Conservation (phyloP, 2,329 filamentous ascomycete genomes). For the Trichoderma asperellum region DNA sequence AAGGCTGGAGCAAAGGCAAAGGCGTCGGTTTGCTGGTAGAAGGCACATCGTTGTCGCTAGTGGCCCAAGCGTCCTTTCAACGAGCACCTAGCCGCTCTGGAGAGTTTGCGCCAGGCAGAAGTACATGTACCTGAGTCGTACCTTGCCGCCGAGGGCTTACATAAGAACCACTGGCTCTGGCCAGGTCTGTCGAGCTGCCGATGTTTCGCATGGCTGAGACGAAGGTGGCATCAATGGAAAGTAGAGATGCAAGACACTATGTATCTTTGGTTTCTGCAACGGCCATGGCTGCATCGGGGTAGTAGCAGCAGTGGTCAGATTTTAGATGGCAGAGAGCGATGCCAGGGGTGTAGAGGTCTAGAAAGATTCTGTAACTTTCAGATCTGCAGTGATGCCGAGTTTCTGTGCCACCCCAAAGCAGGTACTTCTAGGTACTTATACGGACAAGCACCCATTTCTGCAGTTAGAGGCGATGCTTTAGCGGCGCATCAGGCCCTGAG, state of each 20-base stretch:
- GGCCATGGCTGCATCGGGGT: background rate
- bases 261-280: background rate
- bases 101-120: background rate
- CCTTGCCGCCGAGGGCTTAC: background rate
- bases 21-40: constrained; percentile 15
- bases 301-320: background rate
- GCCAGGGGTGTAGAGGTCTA: background rate
- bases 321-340: background rate
- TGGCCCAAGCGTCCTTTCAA: constrained; percentile 13
- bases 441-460: background rate
- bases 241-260: background rate
- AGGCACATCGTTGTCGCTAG: constrained; percentile 4
- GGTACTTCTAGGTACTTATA: background rate
- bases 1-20: constrained; percentile 14
- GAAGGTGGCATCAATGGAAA: background rate
- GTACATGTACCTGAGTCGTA: background rate
- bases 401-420: constrained; percentile 5
- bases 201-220: background rate
- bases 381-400: constrained; percentile 1
- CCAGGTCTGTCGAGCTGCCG: background rate
- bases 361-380: background rate
- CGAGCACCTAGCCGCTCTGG: background rate
- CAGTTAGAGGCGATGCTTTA: background rate
- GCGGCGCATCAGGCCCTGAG: constrained; percentile 20
- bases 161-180: background rate